Conservation (phyloP, 768 basidiomycete genomes). For the Austroboletus eburneus region DNA sequence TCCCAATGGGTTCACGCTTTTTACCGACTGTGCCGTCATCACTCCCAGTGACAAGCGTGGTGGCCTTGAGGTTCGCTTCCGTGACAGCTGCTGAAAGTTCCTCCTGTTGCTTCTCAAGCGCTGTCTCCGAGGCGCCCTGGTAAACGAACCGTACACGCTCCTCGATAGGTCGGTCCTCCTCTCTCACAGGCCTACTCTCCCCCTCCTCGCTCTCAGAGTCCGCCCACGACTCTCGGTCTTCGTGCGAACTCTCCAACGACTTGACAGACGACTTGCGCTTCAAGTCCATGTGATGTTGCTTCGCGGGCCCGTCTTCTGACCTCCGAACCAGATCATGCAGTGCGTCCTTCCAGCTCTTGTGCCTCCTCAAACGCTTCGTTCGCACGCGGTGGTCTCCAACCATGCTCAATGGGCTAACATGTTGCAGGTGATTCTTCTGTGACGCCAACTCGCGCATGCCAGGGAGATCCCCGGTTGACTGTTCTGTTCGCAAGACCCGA, state of each 20-base stretch:
- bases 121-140: conserved; percentile 20
- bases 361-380: conserved; percentile 43
- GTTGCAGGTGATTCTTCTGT: conserved; percentile 86
- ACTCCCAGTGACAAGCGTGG: conserved; percentile 32
- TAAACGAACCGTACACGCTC: conserved; percentile 68
- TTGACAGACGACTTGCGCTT: conserved; percentile 28
- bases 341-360: conserved; percentile 58
- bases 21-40: conserved; percentile 30
- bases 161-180: conserved; percentile 71
- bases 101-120: conserved; percentile 46
- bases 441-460: conserved; percentile 65
- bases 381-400: conserved; percentile 61
- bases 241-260: conserved; percentile 21
- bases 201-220: conserved; percentile 51
- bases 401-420: conserved; percentile 88
- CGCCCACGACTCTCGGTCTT: conserved; percentile 49
- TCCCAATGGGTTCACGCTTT: conserved; percentile 67
- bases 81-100: conserved; percentile 49
- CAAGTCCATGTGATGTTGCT: conserved; percentile 20
- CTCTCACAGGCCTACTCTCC: conserved; percentile 45
- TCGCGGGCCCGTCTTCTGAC: conserved; percentile 27
- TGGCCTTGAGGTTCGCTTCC: conserved; percentile 47
- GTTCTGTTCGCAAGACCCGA: conserved; percentile 80
- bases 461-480: conserved; percentile 77
- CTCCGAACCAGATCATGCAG: conserved; percentile 45